phyloP scores from a whole-genome alignment of 2,329 filamentous ascomycete genomes.

The Stenocarpella maydis region DNA sequence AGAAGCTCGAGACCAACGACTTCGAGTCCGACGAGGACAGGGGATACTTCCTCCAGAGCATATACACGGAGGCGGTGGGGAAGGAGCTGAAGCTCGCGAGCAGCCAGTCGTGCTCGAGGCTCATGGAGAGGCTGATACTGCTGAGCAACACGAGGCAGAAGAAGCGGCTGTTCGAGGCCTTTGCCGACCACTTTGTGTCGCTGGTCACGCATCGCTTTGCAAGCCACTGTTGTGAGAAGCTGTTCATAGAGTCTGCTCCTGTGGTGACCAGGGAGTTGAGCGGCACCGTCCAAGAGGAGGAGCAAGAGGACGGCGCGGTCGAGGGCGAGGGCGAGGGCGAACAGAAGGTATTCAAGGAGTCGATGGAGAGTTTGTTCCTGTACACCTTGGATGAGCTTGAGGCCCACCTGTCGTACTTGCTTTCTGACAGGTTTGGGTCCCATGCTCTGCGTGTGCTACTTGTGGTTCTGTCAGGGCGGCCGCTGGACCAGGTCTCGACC shows the following conservation, averaged over 20 bases:
- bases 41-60: conserved; percentile 76
- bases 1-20: conserved; percentile 88
- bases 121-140: conserved; percentile 91
- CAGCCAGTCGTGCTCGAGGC: conserved; percentile 91
- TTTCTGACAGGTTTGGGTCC: conserved; percentile 90
- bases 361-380: conserved; percentile 87
- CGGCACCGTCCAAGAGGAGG: conserved; percentile 51
- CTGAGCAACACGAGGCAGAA: conserved; percentile 81
- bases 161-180: conserved; percentile 85
- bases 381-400: conserved; percentile 88
- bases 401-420: conserved; percentile 79
- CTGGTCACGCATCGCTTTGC: conserved; percentile 96
- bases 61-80: conserved; percentile 85
- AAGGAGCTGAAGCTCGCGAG: conserved; percentile 97
- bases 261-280: conserved; percentile 78
- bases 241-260: conserved; percentile 85
- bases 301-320: conserved; percentile 54
- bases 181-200: conserved; percentile 85
- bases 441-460: conserved; percentile 89
- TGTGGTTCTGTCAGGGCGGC: conserved; percentile 83
- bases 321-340: conserved; percentile 54
- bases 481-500: conserved; percentile 73
- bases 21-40: conserved; percentile 81
- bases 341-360: conserved; percentile 55
- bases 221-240: conserved; percentile 93